phyloP scores from a whole-genome alignment of 768 basidiomycete species.

The Lactarius hatsudake region DNA sequence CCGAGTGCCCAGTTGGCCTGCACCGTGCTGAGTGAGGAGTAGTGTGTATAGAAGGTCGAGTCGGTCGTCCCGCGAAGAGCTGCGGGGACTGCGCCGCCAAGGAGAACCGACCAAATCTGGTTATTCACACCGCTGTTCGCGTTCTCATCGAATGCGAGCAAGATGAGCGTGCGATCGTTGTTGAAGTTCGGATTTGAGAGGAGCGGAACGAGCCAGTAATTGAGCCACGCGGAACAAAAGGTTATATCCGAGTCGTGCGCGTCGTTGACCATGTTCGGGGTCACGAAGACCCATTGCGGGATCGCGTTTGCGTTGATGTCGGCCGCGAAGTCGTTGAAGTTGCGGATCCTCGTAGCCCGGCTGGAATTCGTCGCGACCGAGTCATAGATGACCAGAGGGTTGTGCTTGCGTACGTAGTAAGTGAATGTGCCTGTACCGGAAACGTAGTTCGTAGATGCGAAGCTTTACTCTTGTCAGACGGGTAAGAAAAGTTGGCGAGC shows the following conservation, averaged over 20 bases:
- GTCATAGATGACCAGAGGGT: constrained; percentile 51
- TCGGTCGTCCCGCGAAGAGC: constrained; percentile 46
- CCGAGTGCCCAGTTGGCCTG: constrained; percentile 60
- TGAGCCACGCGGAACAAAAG: constrained; percentile 45
- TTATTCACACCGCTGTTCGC: constrained; percentile 43
- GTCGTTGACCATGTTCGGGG: constrained; percentile 58
- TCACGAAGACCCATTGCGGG: constrained; percentile 61
- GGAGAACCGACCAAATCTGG: constrained; percentile 43
- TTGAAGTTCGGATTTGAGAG: constrained; percentile 53
- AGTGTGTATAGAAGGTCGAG: constrained; percentile 57
- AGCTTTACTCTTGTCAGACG: constrained; percentile 28
- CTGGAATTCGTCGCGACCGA: constrained; percentile 42
- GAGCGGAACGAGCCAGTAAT: constrained; percentile 50
- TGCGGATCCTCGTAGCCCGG: constrained; percentile 48
- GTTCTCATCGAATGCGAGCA: constrained; percentile 63
- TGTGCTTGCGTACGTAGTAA: constrained; percentile 57
- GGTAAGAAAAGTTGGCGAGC: neutral
- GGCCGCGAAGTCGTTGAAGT: constrained; percentile 59
- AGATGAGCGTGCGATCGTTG: constrained; percentile 49
- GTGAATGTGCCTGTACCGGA: constrained; percentile 38
- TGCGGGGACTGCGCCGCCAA: constrained; percentile 46
- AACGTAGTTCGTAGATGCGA: constrained; percentile 38
- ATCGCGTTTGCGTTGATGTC: constrained; percentile 50
- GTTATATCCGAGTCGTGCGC: constrained; percentile 57
- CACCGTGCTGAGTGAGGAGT: constrained; percentile 53